Base-by-base conservation (phyloP, 257 asterid genomes). In the Plectranthus barbatus region DNA sequence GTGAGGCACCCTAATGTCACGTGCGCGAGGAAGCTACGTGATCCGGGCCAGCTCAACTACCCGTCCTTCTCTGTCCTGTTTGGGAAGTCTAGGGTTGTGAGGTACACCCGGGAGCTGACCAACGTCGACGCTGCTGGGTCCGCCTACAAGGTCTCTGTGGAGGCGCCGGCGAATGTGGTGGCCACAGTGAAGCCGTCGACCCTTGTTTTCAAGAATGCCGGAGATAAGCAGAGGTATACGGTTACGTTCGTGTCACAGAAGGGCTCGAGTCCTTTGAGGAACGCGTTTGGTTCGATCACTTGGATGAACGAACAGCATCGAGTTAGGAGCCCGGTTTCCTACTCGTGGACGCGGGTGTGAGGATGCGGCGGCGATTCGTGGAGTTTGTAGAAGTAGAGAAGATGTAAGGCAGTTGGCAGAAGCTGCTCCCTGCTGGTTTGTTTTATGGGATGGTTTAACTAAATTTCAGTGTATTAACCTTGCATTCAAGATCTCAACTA, bases 1-100 rank as follows among this genome's bases (percentile, higher is more conserved):
- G 84, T 64, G 24, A 84, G 77, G 72, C 82, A 74, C 42, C 75
- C 80, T 0, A 90, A 90, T 24, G 55, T 85, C 46, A 83, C 90
- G 1, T 90, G 97, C 44, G 17, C 81, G 1, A 74, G 67, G 73
- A 86, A 70, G 46, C 79, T 80, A 56, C 51, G 49, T 0, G 83
- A 85, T 47, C 97, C 97, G 0, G 92, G 97, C 17, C 92, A 84
- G 80, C 86, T 90, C 40, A 90, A 90, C 77, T 90, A 90, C 49
- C 97, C 97, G 0, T 90, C 94, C 0, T 90, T 90, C 80, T 85
- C 97, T 0, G 83, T 83, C 24, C 34, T 84, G 60, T 90, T 90
- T 0, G 81, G 82, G 72, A 79, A 73, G 63, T 80, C 95, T 0
- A 77, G 91, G 64, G 90, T 80, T 19, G 92, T 80, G 2, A 56